These are phyloP conservation scores for Begonia fuchsioides DNA, from an alignment of 306 rosid genomes.

Conservation along the genomic window DNA sequence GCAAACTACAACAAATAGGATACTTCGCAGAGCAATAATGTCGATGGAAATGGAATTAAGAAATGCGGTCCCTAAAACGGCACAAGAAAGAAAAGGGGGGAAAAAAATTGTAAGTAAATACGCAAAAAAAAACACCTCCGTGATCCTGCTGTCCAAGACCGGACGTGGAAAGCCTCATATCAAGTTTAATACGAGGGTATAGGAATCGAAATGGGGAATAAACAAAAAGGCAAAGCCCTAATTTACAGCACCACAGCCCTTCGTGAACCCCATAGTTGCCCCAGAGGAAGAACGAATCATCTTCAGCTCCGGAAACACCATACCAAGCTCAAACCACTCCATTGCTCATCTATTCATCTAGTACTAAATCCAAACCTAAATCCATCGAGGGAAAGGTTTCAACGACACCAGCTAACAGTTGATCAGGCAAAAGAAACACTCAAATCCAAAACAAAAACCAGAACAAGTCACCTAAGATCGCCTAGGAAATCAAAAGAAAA, in stretches of 20 bases:
- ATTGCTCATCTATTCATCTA: slow-evolving; percentile 20
- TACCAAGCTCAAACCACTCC: slow-evolving; percentile 24
- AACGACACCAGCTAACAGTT: slow-evolving; percentile 10
- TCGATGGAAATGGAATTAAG: too few species aligned
- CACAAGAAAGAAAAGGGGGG: too few species aligned
- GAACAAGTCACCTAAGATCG: slow-evolving; percentile 38
- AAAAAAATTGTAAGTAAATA: slow-evolving; percentile 10
- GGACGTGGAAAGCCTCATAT: slow-evolving; percentile 77
- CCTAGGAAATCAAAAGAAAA: slow-evolving; percentile 24
- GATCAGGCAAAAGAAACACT: slow-evolving; percentile 5
- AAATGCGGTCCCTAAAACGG: too few species aligned
- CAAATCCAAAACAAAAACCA: slow-evolving; percentile 19
- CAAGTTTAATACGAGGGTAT: slow-evolving; percentile 20
- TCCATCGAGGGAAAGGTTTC: slow-evolving; percentile 6
- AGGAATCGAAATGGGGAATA: neutral
- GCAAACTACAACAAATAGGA: neutral
- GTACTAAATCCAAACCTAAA: slow-evolving; percentile 29
- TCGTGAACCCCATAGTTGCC: slow-evolving; percentile 6
- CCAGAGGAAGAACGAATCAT: slow-evolving; percentile 1
- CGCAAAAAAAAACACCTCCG: slow-evolving; percentile 48
- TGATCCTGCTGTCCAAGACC: slow-evolving; percentile 72
- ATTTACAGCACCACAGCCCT: slow-evolving; percentile 15
- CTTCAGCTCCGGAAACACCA: slow-evolving; percentile 7
- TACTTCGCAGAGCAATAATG: too few species aligned
- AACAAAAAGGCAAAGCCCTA: slow-evolving; percentile 39